Percentiles rank a stretch among this genome's conserved stretches.
Evolutionary conservation across 176 grass and related monocot genomes (phyloP).

Genomic region (Ampelocalamus luodianensis): DNA sequence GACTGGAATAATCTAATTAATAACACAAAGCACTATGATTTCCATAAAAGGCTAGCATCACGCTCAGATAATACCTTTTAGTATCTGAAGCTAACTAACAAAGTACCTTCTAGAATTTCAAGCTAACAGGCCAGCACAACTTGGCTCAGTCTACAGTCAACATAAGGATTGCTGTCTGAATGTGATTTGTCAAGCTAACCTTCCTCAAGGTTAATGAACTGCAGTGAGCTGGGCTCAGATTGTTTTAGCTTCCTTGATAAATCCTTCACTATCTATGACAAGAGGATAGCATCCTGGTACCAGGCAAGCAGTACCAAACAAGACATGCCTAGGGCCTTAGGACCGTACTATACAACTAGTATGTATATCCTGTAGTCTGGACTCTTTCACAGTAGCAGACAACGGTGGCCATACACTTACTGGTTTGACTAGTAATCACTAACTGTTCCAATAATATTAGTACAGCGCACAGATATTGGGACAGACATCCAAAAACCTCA

Average conservation of each 20-base stretch:
- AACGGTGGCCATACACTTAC: not conserved
- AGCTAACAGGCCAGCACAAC: not conserved
- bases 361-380: not conserved
- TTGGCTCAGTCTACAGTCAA: constrained; percentile 10
- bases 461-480: not conserved
- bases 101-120: constrained; percentile 3
- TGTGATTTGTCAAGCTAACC: not conserved
- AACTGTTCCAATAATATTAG: not conserved
- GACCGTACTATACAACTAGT: not conserved
- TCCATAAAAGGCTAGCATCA: not conserved
- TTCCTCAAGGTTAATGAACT: constrained; percentile 12
- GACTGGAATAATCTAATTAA: not conserved
- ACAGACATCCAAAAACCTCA: not conserved
- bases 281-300: constrained; percentile 8
- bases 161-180: not conserved
- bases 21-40: not conserved
- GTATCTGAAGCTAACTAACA: not conserved
- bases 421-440: constrained; percentile 3
- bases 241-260: not conserved
- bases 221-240: not conserved
- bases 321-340: not conserved
- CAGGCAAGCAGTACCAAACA: not conserved
- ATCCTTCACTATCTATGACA: not conserved
- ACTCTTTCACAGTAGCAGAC: not conserved
- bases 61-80: not conserved